Percentiles rank a stretch among this genome's conserved stretches.
Conservation (phyloP, 2,329 filamentous ascomycete species). For the Emericellopsis atlantica region DNA sequence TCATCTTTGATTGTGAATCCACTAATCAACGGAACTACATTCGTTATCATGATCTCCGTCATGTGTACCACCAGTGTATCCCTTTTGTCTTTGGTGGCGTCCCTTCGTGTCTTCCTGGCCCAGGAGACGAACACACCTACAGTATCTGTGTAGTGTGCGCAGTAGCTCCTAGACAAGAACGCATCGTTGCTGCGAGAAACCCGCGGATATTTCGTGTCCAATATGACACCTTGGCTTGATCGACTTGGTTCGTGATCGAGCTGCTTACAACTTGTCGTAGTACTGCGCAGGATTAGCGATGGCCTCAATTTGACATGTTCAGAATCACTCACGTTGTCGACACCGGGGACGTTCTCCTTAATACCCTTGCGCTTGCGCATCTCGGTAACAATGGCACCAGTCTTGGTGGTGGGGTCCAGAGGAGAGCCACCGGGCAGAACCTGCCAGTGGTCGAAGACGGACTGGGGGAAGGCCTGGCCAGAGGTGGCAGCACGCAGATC, state of each 20-base stretch:
- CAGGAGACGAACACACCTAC: too few relatives aligned
- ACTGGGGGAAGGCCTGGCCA: slow-evolving; percentile 98
- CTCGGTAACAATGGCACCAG: slow-evolving; percentile 68
- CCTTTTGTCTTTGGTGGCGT: too few relatives aligned
- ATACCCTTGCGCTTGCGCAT: slow-evolving; percentile 99
- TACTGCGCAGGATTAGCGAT: slow-evolving; percentile 44
- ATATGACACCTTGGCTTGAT: slow-evolving; percentile 29
- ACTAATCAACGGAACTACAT: too few relatives aligned
- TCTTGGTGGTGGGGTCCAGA: slow-evolving; percentile 70
- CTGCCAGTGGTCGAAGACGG: slow-evolving; percentile 98
- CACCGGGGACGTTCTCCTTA: slow-evolving; percentile 86
- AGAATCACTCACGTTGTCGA: slow-evolving; percentile 74
- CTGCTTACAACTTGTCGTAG: slow-evolving; percentile 93
- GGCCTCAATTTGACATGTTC: not conserved
- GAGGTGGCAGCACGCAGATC: slow-evolving; percentile 89
- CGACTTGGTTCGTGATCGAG: slow-evolving; percentile 22
- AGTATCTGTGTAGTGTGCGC: too few relatives aligned
- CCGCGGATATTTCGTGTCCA: slow-evolving; percentile 27
- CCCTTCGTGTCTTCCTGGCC: too few relatives aligned
- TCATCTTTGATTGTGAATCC: too few relatives aligned
- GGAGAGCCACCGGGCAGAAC: slow-evolving; percentile 87
- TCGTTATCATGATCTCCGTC: too few relatives aligned
- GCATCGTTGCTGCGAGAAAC: slow-evolving; percentile 17
- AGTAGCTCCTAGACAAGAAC: too few relatives aligned
- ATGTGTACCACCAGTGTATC: too few relatives aligned